Percentiles rank a stretch among this genome's conserved stretches.
Evolutionary conservation across 2,329 filamentous ascomycete species (phyloP).

Genomic region (Colletotrichum spinosum): DNA sequence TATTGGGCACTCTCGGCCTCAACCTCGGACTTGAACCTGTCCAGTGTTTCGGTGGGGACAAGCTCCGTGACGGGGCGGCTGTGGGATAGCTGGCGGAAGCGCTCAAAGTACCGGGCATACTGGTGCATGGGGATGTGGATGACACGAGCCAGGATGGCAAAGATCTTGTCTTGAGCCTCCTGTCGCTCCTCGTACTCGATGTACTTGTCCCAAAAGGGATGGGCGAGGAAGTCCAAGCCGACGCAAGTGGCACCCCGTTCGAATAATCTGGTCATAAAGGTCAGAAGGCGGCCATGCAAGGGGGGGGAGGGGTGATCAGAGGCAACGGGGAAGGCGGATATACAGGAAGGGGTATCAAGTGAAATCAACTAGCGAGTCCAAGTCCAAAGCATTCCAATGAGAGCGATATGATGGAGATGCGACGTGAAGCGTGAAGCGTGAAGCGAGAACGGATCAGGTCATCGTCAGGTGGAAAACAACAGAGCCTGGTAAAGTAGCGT

Average conservation of each 20-base stretch:
- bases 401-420: constrained; percentile 46
- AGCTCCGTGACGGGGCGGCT: constrained; percentile 79
- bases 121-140: constrained; percentile 95
- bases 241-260: constrained; percentile 88
- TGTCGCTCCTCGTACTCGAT: constrained; percentile 95
- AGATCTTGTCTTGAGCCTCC: constrained; percentile 86
- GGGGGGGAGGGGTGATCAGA: constrained; percentile 43
- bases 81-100: constrained; percentile 83
- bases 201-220: constrained; percentile 99
- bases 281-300: constrained; percentile 42
- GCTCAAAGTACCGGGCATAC: constrained; percentile 94
- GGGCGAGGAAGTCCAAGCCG: constrained; percentile 91
- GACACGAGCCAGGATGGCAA: constrained; percentile 83
- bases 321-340: constrained; percentile 62
- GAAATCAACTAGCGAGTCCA: constrained; percentile 64
- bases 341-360: constrained; percentile 68
- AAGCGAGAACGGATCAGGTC: constrained; percentile 54
- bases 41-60: constrained; percentile 74
- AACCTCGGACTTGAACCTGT: constrained; percentile 78
- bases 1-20: constrained; percentile 70
- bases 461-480: constrained; percentile 57
- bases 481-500: constrained; percentile 73
- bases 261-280: constrained; percentile 77
- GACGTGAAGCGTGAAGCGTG: constrained; percentile 58
- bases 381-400: constrained; percentile 55